phyloP scores from a whole-genome alignment of 2,329 filamentous ascomycete genomes.

The Fusarium staphyleae region DNA sequence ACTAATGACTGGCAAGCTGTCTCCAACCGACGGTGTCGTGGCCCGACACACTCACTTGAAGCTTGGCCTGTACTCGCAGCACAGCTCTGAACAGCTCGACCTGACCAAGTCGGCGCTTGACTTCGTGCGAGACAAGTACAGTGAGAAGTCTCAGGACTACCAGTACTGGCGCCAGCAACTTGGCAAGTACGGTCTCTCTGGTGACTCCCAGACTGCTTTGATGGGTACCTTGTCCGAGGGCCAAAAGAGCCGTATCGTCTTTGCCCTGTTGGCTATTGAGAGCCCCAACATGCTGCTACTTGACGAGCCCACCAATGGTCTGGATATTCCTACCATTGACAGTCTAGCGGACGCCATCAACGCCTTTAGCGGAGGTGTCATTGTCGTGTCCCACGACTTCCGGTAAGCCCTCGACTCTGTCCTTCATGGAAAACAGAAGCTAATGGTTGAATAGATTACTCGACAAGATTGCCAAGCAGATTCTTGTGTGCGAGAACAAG shows the following conservation, averaged over 20 bases:
- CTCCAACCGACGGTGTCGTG: conserved; percentile 80
- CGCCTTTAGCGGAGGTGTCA: conserved; percentile 92
- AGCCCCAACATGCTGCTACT: conserved; percentile 96
- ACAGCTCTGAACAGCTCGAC: conserved; percentile 97
- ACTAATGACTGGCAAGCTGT: conserved; percentile 95
- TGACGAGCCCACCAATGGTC: conserved; percentile 98
- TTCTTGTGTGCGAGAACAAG: conserved; percentile 99
- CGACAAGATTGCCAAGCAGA: conserved; percentile 99
- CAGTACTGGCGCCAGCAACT: conserved; percentile 99
- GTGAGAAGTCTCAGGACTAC: conserved; percentile 89
- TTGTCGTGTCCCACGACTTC: conserved; percentile 99
- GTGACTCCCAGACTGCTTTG: conserved; percentile 92
- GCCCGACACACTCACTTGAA: conserved; percentile 97
- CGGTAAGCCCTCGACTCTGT: conserved; percentile 65
- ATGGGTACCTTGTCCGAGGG: conserved; percentile 98
- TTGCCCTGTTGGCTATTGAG: conserved; percentile 94
- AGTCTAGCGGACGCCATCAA: conserved; percentile 97
- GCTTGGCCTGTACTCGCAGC: conserved; percentile 97
- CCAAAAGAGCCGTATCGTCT: conserved; percentile 97
- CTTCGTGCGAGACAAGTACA: conserved; percentile 96
- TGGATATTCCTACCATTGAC: conserved; percentile 99
- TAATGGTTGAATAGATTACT: conserved; percentile 70
- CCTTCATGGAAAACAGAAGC: neutral
- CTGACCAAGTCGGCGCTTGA: conserved; percentile 97
- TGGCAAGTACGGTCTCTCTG: conserved; percentile 89